phyloP scores from a whole-genome alignment of 345 rosid species.

The Rhodomyrtus tomentosa region DNA sequence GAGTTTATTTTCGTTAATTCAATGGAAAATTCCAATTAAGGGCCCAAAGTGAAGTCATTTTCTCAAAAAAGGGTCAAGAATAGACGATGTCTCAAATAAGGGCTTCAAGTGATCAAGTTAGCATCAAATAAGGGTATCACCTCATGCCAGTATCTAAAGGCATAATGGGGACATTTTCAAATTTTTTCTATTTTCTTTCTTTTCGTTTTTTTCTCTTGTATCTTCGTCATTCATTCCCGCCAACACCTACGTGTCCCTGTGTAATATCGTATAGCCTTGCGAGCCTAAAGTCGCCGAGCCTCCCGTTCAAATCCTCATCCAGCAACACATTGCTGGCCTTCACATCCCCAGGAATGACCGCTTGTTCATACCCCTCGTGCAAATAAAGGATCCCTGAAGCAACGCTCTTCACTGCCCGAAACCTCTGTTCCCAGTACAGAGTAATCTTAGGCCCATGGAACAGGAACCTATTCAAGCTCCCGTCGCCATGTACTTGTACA shows the following conservation, averaged over 20 bases:
- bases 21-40: neutral
- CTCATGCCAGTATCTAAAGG: no score
- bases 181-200: no score
- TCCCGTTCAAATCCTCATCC: slow-evolving; percentile 63
- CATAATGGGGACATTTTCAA: no score
- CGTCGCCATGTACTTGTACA: slow-evolving; percentile 83
- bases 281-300: slow-evolving; percentile 83
- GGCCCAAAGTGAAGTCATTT: no score
- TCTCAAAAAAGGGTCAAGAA: no score
- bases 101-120: no score
- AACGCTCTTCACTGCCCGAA: slow-evolving; percentile 55
- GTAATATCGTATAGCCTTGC: slow-evolving; percentile 74
- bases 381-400: slow-evolving; percentile 74
- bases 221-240: no score
- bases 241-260: slow-evolving; percentile 34
- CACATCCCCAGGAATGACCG: slow-evolving; percentile 79
- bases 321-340: slow-evolving; percentile 83
- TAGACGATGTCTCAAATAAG: no score
- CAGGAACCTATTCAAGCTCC: slow-evolving; percentile 76
- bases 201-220: no score
- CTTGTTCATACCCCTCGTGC: slow-evolving; percentile 83
- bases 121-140: no score
- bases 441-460: slow-evolving; percentile 39
- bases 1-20: neutral
- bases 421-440: slow-evolving; percentile 74